These are phyloP conservation scores for Crithidia sp. DNA, from an alignment of 208 protist species.

Conservation along the genomic window DNA sequence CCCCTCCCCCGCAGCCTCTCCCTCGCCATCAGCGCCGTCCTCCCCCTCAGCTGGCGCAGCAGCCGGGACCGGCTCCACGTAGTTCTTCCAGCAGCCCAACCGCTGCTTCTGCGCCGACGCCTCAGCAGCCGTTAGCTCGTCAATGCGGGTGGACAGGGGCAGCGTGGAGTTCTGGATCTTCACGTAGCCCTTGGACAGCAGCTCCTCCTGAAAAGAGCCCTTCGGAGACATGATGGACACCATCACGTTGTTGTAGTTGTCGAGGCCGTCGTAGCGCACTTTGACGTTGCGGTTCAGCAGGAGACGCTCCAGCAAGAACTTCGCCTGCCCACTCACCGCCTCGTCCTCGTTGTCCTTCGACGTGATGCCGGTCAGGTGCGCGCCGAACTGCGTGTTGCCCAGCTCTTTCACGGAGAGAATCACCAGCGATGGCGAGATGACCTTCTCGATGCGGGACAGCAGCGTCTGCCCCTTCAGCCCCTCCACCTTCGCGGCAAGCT, in stretches of 20 bases:
- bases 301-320: conserved; percentile 78
- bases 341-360: conserved; percentile 62
- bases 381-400: conserved; percentile 64
- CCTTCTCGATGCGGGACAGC: conserved; percentile 79
- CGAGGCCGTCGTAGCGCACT: conserved; percentile 75
- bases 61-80: conserved; percentile 31
- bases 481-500: conserved; percentile 47
- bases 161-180: conserved; percentile 73
- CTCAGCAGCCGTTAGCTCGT: conserved; percentile 67
- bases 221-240: conserved; percentile 83
- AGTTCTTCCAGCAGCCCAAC: conserved; percentile 78
- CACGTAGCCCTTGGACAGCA: conserved; percentile 78
- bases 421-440: conserved; percentile 60
- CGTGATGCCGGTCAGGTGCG: conserved; percentile 82
- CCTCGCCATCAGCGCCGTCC: conserved; percentile 7
- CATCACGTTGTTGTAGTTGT: conserved; percentile 80
- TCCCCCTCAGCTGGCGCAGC: conserved; percentile 8
- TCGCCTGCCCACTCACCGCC: conserved; percentile 46
- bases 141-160: conserved; percentile 41
- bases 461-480: conserved; percentile 62
- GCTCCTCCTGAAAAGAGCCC: conserved; percentile 86
- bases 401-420: conserved; percentile 60
- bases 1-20: not conserved
- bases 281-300: conserved; percentile 87
- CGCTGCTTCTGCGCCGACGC: conserved; percentile 50